A percentile compares a stretch with the other conserved stretches of the same genome.
Evolutionary conservation across 2,329 filamentous ascomycete species (phyloP).

Genomic region (Hymenoscyphus linearis): DNA sequence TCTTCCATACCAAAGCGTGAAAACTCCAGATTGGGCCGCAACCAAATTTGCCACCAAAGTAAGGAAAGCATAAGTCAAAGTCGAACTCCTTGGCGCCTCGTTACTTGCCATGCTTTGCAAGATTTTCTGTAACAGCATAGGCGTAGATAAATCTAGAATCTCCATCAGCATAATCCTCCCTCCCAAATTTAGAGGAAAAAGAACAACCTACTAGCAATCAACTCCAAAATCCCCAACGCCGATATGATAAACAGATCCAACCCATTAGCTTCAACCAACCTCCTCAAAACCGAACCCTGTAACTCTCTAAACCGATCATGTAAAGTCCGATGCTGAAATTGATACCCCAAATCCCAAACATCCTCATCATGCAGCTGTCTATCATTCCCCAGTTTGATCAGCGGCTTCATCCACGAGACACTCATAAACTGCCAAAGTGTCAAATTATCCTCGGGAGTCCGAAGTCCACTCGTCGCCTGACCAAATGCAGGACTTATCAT

Average conservation of each 20-base stretch:
- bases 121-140: slow-evolving; percentile 67
- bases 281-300: slow-evolving; percentile 63
- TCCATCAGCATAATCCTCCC: slow-evolving; percentile 13
- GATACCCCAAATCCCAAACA: slow-evolving; percentile 73
- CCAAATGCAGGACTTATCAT: slow-evolving; percentile 56
- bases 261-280: slow-evolving; percentile 70
- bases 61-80: slow-evolving; percentile 60
- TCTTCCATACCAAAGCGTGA: slow-evolving; percentile 76
- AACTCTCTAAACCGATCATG: slow-evolving; percentile 71
- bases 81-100: slow-evolving; percentile 44
- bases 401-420: slow-evolving; percentile 73
- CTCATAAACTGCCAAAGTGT: slow-evolving; percentile 79
- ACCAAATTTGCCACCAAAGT: slow-evolving; percentile 56
- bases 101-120: slow-evolving; percentile 59
- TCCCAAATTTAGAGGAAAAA: not conserved
- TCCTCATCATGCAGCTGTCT: slow-evolving; percentile 71
- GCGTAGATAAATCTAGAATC: slow-evolving; percentile 49
- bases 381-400: slow-evolving; percentile 60
- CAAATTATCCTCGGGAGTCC: slow-evolving; percentile 74
- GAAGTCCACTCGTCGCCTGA: slow-evolving; percentile 52
- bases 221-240: slow-evolving; percentile 57
- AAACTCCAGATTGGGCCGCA: slow-evolving; percentile 59
- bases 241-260: slow-evolving; percentile 62
- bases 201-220: slow-evolving; percentile 43
- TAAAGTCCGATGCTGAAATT: slow-evolving; percentile 74